These are phyloP conservation scores for Ophiostoma novo-ulmi DNA, from an alignment of 2,329 filamentous ascomycete species.

Conservation along the genomic window DNA sequence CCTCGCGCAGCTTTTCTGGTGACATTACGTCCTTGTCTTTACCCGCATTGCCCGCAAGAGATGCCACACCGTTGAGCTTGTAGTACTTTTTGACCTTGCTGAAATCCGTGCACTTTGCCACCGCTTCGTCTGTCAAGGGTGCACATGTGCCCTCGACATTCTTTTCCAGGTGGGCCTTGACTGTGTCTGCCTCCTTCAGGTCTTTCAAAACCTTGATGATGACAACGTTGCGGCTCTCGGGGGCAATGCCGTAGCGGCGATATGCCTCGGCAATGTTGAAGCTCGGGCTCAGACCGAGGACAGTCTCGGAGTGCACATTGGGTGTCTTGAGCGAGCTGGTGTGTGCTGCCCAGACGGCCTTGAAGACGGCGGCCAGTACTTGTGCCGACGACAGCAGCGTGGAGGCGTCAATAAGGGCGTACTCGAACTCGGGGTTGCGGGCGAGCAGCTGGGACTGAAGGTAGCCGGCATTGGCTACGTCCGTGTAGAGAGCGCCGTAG, in stretches of 20 bases:
- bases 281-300: slow-evolving; percentile 71
- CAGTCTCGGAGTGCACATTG: slow-evolving; percentile 85
- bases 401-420: slow-evolving; percentile 84
- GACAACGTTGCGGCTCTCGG: slow-evolving; percentile 66
- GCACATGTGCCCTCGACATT: slow-evolving; percentile 58
- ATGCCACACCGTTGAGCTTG: slow-evolving; percentile 64
- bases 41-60: slow-evolving; percentile 34
- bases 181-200: slow-evolving; percentile 38
- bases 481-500: slow-evolving; percentile 68
- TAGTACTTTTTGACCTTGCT: slow-evolving; percentile 76
- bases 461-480: slow-evolving; percentile 71
- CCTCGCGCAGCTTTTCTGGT: slow-evolving; percentile 45
- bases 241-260: slow-evolving; percentile 74
- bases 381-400: slow-evolving; percentile 70
- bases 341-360: slow-evolving; percentile 63
- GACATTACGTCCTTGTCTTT: slow-evolving; percentile 27
- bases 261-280: slow-evolving; percentile 94
- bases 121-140: slow-evolving; percentile 57
- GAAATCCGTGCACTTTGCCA: slow-evolving; percentile 58
- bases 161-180: slow-evolving; percentile 55
- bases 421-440: slow-evolving; percentile 81
- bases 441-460: slow-evolving; percentile 79
- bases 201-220: slow-evolving; percentile 69
- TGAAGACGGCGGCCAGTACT: slow-evolving; percentile 68
- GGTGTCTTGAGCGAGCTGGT: slow-evolving; percentile 63